Evolutionary conservation across 192 early-diverging fungal genomes (phyloP), one percentile per base, ranked within the genome.

Genomic region (Irineochytrium annulatum): DNA sequence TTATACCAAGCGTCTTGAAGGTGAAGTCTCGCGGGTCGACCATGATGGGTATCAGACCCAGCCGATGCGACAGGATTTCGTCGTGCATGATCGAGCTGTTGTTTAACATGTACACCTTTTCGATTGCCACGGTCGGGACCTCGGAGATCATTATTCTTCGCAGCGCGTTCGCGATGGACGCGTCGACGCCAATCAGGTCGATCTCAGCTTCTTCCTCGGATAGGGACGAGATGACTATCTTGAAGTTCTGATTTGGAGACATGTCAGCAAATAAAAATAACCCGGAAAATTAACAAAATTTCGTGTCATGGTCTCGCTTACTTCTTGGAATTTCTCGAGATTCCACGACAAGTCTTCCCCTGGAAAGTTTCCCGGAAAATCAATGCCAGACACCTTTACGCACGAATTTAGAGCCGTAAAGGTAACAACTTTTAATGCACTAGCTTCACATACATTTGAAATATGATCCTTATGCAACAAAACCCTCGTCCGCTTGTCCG

Each of bases 61-160:
- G 71, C 26, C 95, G 84, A 53, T 95, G 93, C 16, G 94, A 87
- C 39, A 97, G 63, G 3, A 98, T 82, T 70, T 98, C 94, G 70
- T 98, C 95, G 48, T 90, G 87, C 60, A 98, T 81, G 35, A 98
- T 80, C 1, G 85, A 85, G 0, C 89, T 93, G 78, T 96, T 95
- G 77, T 95, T 89, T 71, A 87, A 78, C 41, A 96, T 78, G 69
- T 86, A 98, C 22, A 97, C 92, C 20, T 88, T 84, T 67, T 97
- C 93, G 43, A 97, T 95, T 2, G 95, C 95, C 94, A 98, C 92
- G 0, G 94, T 94, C 17, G 95, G 94, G 17, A 98, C 81, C 76
- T 98, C 95, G 1, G 93, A 91, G 62, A 98, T 89, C 82, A 98
- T 64, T 34, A 94, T 90, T 41, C 95, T 69, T 34, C 95, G 82